Evolutionary conservation across 495 filamentous ascomycete genomes (phyloP), one percentile per base, ranked within the genome.

Genomic region (Rostrohypoxylon terebratum): DNA sequence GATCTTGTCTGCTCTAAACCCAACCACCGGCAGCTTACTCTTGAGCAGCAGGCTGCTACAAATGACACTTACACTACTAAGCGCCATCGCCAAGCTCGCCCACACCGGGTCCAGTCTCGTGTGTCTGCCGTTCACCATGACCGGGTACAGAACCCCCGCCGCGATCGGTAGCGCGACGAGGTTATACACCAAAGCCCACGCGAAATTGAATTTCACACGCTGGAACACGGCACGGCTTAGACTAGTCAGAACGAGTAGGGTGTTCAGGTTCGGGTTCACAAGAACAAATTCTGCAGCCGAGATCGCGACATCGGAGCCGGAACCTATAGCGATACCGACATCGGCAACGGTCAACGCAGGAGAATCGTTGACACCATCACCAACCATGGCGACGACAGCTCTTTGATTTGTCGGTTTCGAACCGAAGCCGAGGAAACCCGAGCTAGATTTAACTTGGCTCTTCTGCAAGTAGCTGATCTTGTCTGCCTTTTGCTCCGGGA

Each of bases 381-480:
- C 55, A 3, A 59, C 55, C 55, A 59, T 59, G 10, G 55, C 55
- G 20, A 59, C 55, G 14, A 59, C 36, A 4, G 55, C 55, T 33
- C 55, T 59, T 5, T 23, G 21, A 8, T 42, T 44, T 3, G 2
- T 44, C 7, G 55, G 23, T 14, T 8, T 14, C n/a, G 38, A 20
- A 4, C 34, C 55, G 13, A 59, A 28, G 1, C 34, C 34, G 11
- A 42, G 36, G 42, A 59, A 59, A 1, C 34, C 34, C 3, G 55
- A 25, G 7, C 34, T 18, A 4, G 20, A 9, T 59, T 42, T 38
- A 0, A 21, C 55, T 18, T 59, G 55, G 20, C 55, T 59, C 25
- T 59, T 59, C 10, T 59, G 55, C 14, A 59, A 34, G 10, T 59
- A 59, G 55, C 55, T 59, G 34, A 59, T 59, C 34, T 44, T 59